Evolutionary conservation across 352 stramenopile species (phyloP).

Genomic region (Halophytophthora batemanensis): DNA sequence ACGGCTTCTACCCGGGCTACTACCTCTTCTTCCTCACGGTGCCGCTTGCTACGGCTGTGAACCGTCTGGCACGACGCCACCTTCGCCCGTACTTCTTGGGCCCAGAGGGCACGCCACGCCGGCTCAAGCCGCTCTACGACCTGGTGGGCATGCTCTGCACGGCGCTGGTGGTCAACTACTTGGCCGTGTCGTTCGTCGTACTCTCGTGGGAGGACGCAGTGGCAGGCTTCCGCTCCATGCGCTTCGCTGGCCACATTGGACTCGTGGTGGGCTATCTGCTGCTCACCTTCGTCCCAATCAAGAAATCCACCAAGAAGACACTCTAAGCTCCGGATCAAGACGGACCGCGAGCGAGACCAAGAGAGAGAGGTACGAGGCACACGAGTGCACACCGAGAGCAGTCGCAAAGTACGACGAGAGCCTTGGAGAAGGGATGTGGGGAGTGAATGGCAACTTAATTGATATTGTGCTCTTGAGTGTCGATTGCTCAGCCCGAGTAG

Average conservation of each 20-base stretch:
- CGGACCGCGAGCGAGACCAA: slow-evolving; percentile 1
- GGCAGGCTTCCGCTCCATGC: slow-evolving; percentile 47
- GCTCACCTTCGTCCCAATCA: slow-evolving; percentile 38
- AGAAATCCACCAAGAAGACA: slow-evolving; percentile 35
- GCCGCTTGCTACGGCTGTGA: slow-evolving; percentile 63
- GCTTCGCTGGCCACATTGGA: slow-evolving; percentile 54
- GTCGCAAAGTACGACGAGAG: too few species aligned
- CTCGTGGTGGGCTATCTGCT: slow-evolving; percentile 37
- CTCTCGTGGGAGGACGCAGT: slow-evolving; percentile 59
- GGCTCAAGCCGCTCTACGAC: slow-evolving; percentile 61
- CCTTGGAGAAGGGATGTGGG: too few species aligned
- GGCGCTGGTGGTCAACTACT: slow-evolving; percentile 65
- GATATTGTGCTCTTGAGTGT: not conserved
- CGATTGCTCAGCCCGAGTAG: slow-evolving; percentile 41
- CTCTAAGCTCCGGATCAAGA: slow-evolving; percentile 13
- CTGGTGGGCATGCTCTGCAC: slow-evolving; percentile 50
- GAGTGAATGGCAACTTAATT: too few species aligned
- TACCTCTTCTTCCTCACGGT: slow-evolving; percentile 93
- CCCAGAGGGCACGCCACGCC: slow-evolving; percentile 12
- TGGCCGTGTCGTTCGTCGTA: slow-evolving; percentile 69
- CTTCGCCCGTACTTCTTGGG: slow-evolving; percentile 57
- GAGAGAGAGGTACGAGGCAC: too few species aligned
- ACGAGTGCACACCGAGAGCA: not conserved
- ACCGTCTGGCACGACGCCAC: slow-evolving; percentile 50
- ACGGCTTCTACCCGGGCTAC: slow-evolving; percentile 99